A percentile compares a stretch with the other conserved stretches of the same genome.
Conservation (phyloP, 179 eudicot genomes). For the Gypsophila paniculata region DNA sequence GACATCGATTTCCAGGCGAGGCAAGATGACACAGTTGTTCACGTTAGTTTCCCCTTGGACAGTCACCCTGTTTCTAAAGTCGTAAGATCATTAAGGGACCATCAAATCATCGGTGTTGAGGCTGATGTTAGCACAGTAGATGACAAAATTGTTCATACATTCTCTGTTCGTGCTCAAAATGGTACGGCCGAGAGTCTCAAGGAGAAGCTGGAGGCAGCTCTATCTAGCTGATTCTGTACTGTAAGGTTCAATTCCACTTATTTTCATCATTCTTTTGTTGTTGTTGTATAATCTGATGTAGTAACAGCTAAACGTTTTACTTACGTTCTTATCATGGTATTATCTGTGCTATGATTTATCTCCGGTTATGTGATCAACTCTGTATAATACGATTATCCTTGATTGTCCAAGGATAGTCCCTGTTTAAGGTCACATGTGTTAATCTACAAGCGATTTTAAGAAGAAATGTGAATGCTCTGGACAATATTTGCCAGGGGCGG, state of each 20-base stretch:
- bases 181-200: slow-evolving; percentile 60
- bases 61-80: slow-evolving; percentile 64
- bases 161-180: slow-evolving; percentile 47
- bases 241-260: neutral
- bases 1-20: slow-evolving; percentile 64
- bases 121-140: slow-evolving; percentile 50
- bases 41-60: slow-evolving; percentile 66
- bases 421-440: neutral
- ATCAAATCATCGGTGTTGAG: slow-evolving; percentile 48
- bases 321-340: neutral
- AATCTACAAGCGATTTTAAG: neutral
- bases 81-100: slow-evolving; percentile 49
- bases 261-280: neutral
- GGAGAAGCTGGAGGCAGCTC: slow-evolving; percentile 61
- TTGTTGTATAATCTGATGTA: slow-evolving; percentile 3
- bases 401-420: neutral
- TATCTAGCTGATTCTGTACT: slow-evolving; percentile 38
- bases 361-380: neutral
- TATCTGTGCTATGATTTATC: neutral
- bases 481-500: neutral
- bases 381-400: neutral
- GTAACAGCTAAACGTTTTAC: neutral
- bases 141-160: slow-evolving; percentile 71
- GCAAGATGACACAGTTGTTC: slow-evolving; percentile 61
- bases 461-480: neutral